phyloP scores from a whole-genome alignment of 1,139 yeast species.

The Yamadazyma epiphylla region DNA sequence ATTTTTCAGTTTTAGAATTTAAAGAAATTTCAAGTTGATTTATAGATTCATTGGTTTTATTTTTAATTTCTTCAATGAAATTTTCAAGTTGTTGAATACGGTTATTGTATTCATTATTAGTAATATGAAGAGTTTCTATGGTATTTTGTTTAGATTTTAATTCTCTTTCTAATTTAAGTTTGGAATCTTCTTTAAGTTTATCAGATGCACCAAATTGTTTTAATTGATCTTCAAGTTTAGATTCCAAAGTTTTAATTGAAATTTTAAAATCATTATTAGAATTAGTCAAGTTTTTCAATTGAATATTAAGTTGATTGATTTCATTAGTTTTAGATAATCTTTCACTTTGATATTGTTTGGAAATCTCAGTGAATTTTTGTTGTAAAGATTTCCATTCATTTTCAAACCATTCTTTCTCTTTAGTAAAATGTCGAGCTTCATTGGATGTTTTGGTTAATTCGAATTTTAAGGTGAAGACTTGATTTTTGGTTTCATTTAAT shows the following conservation, averaged over 20 bases:
- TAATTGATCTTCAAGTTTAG: slow-evolving; percentile 43
- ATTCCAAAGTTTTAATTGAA: slow-evolving; percentile 14
- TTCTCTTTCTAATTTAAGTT: slow-evolving; percentile 59
- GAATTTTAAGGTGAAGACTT: slow-evolving; percentile 38
- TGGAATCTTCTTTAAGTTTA: slow-evolving; percentile 12
- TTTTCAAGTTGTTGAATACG: slow-evolving; percentile 49
- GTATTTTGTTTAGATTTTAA: slow-evolving; percentile 61
- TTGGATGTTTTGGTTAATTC: slow-evolving; percentile 37
- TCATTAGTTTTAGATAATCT: slow-evolving; percentile 26
- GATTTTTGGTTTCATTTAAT: slow-evolving; percentile 32
- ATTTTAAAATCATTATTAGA: slow-evolving; percentile 16
- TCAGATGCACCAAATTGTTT: slow-evolving; percentile 30
- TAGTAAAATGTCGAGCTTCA: slow-evolving; percentile 30
- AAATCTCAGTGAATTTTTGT: slow-evolving; percentile 32
- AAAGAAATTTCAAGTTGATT: slow-evolving; percentile 20
- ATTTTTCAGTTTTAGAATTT: slow-evolving; percentile 29
- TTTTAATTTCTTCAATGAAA: slow-evolving; percentile 38
- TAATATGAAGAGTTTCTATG: slow-evolving; percentile 53
- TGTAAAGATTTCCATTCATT: slow-evolving; percentile 39
- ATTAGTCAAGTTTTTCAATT: slow-evolving; percentile 20
- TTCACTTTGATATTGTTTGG: slow-evolving; percentile 39
- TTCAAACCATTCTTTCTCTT: slow-evolving; percentile 49
- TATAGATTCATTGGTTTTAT: slow-evolving; percentile 29
- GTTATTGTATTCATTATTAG: slow-evolving; percentile 42
- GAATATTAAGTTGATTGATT: slow-evolving; percentile 23